Base-by-base conservation (phyloP, 1,139 yeast species). In the Suhomyces coccinellae region DNA sequence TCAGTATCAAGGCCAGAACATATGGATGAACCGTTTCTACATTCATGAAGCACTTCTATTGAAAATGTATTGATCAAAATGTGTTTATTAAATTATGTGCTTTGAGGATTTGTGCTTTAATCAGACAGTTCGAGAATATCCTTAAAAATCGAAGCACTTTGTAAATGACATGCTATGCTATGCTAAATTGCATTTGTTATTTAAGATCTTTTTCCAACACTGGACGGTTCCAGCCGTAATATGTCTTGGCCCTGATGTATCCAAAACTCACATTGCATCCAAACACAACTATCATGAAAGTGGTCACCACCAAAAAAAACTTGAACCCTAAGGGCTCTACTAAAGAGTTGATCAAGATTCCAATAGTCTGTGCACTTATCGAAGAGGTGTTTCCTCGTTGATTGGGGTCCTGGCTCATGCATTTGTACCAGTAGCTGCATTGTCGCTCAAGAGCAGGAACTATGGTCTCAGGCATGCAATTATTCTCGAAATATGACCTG, bases 311-410 rank as follows among this genome's bases (percentile, higher is more conserved):
- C 9, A 73, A 30, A 46, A 82, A 71, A 14, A 85, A 79, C 56
- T 83, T 79, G 30, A 74, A 58, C 3, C 86, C 82, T 37, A 86
- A 73, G 0, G 87, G 87, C 51, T 83, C 87, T 15, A 84, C 70
- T 48, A 85, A 71, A 0, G 85, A 75, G 53, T 83, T 83, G n/a
- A 84, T 50, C 10, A 84, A 69, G 46, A 80, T 66, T 0, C 89
- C 90, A 2, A 85, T 54, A 0, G 85, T 80, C 47, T 80, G 80
- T 0, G 88, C 87, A 60, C 83, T 77, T 12, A 84, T 69, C 48
- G 71, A 71, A 6, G 84, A 76, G 45, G 67, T 67, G 44, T 73
- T 67, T 31, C 79, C 65, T 50, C 71, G 57, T 51, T 61, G 55
- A 35, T 58, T 58, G 3, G 83, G 79, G 44, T 80, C 80, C 51